Evolutionary conservation across 495 filamentous ascomycete genomes (phyloP).

Genomic region (Zalerion maritima): DNA sequence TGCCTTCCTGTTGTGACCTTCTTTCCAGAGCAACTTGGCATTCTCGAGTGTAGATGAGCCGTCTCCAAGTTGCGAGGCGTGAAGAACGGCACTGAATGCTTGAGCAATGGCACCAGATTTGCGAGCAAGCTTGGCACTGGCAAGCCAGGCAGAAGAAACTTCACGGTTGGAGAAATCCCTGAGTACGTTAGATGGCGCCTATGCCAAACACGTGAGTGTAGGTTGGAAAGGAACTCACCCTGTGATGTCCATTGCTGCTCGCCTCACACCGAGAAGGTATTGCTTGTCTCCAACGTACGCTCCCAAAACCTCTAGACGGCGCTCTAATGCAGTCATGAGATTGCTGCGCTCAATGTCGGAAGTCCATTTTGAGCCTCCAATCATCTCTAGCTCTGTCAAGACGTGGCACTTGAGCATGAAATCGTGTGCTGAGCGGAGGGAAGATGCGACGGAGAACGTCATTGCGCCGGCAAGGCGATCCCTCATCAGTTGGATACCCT

Average conservation of each 20-base stretch:
- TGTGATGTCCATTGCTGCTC: slow-evolving; percentile 70
- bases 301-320: slow-evolving; percentile 70
- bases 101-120: slow-evolving; percentile 70
- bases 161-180: slow-evolving; percentile 44
- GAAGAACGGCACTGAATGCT: slow-evolving; percentile 84
- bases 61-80: slow-evolving; percentile 73
- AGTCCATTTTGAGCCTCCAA: slow-evolving; percentile 37
- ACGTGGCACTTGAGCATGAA: slow-evolving; percentile 71
- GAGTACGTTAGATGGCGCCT: slow-evolving; percentile 3
- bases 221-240: slow-evolving; percentile 34
- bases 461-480: slow-evolving; percentile 58
- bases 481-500: slow-evolving; percentile 47
- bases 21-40: slow-evolving; percentile 83
- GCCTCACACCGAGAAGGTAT: slow-evolving; percentile 74
- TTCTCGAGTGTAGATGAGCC: slow-evolving; percentile 83
- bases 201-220: not conserved
- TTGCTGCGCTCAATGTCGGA: slow-evolving; percentile 22
- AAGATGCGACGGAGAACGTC: slow-evolving; percentile 57
- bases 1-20: slow-evolving; percentile 85
- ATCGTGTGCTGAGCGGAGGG: slow-evolving; percentile 69
- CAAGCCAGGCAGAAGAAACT: slow-evolving; percentile 73
- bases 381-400: slow-evolving; percentile 71
- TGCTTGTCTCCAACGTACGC: slow-evolving; percentile 84
- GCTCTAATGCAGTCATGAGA: slow-evolving; percentile 46
- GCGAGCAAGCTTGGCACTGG: slow-evolving; percentile 69